Base-by-base conservation (phyloP, 805 yeast species). In the Monosporozyma aerobia region DNA sequence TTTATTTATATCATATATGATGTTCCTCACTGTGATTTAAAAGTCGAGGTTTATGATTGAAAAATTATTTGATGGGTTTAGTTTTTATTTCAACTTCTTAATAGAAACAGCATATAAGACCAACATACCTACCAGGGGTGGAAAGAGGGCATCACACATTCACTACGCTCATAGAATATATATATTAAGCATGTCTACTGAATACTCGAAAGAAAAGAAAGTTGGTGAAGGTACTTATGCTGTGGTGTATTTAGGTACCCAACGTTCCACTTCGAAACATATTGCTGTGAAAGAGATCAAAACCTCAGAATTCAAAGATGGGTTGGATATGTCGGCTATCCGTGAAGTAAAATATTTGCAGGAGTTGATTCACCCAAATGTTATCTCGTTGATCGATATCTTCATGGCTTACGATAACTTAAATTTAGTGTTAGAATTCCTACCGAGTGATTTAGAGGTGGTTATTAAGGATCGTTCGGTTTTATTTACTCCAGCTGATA, bases 141-240 rank as follows among this genome's bases (percentile, higher is more conserved):
- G 14, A 32, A 32, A 32, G 35, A 32, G 9, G 5, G 5, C 14
- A 32, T 9, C 7, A 32, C 35, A 9, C 35, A 32, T 13, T 13
- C 35, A 32, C 11, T 3, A 35, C 13, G 16, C 19, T 14, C 14
- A 35, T 6, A 35, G 1, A 11, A 13, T 5, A 35, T 14, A 35
- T 13, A 14, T 14, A 13, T 4, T 14, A 13, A 35, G n/a, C 39
- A 35, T 35, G 39, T 35, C 39, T 14, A 47, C 48, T 51, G 48
- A 51, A 5, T 55, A 55, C 37, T 41, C 50, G 7, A 56, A 56
- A 63, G 96, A 90, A 53, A 82, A 79, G 58, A 90, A 90, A 65
- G 97, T 94, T 30, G 99, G 99, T 64, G 99, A 94, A 71, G 99
- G 99, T 70, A 94, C 99, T 0, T 94, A 92, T 73, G 99, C 99